phyloP scores from a whole-genome alignment of 2,329 filamentous ascomycete species.

The Teratosphaeria pseudoeucalypti region DNA sequence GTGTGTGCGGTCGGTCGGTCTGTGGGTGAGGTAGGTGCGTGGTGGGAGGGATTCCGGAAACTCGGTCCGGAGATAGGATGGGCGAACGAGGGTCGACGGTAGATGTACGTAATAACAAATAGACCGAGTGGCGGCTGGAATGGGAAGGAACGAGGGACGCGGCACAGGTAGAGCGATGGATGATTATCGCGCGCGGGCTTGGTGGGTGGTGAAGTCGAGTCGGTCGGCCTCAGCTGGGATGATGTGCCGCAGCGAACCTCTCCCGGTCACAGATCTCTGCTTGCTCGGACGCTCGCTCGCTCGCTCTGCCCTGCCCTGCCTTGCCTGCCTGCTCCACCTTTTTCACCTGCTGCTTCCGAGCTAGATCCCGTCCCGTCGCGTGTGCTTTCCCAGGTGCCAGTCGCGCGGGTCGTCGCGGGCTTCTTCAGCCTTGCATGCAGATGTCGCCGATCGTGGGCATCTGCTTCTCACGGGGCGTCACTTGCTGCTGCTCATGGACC shows the following conservation, averaged over 20 bases:
- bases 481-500: background rate
- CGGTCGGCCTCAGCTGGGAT: background rate
- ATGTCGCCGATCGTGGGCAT: background rate
- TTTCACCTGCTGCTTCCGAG: background rate
- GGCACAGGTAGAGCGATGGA: background rate
- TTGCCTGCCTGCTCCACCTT: background rate
- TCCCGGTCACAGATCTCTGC: background rate
- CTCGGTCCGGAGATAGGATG: background rate
- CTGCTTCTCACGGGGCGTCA: background rate
- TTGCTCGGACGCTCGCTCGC: no score
- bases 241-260: background rate
- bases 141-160: background rate
- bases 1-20: background rate
- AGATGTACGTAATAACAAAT: background rate
- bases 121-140: background rate
- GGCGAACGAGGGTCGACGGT: background rate
- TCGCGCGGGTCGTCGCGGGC: background rate
- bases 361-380: background rate
- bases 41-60: background rate
- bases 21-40: background rate
- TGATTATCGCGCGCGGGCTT: background rate
- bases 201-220: background rate
- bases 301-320: background rate
- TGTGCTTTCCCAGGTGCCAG: background rate
- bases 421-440: background rate